phyloP scores from a whole-genome alignment of 2,329 filamentous ascomycete species.

The Colletotrichum lentis region DNA sequence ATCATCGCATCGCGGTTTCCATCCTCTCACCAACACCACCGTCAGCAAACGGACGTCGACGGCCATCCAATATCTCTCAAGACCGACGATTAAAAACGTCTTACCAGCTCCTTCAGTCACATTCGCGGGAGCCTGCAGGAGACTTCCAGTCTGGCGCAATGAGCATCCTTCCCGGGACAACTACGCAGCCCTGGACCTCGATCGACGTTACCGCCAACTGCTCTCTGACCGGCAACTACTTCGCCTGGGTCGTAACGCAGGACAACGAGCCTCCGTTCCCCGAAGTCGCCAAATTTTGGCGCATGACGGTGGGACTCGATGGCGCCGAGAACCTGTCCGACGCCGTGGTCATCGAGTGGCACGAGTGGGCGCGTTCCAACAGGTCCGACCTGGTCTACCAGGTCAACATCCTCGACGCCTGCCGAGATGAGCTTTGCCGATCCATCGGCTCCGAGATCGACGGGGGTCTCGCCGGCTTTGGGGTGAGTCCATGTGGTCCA shows the following conservation, averaged over 20 bases:
- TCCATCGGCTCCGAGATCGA: constrained; percentile 25
- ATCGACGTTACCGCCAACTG: constrained; percentile 19
- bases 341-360: constrained; percentile 24
- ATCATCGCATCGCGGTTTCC: no score
- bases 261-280: constrained; percentile 23
- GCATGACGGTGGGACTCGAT: not conserved
- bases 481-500: not conserved
- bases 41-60: not conserved
- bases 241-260: constrained; percentile 24
- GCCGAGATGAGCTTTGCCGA: constrained; percentile 19
- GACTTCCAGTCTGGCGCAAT: not conserved
- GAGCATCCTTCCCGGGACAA: constrained; percentile 12
- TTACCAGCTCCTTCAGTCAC: not conserved
- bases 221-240: constrained; percentile 23
- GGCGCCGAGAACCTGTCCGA: not conserved
- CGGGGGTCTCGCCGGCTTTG: constrained; percentile 14
- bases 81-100: not conserved
- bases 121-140: not conserved
- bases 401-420: not conserved
- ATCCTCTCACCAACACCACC: no score
- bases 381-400: not conserved
- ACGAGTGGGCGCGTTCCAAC: constrained; percentile 31
- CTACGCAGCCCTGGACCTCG: constrained; percentile 6
- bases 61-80: not conserved
- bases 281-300: constrained; percentile 27